Percentiles rank a stretch among this genome's conserved stretches.
Evolutionary conservation across 1,284 basidiomycete genomes (phyloP).

Genomic region (Vanrija sp.): DNA sequence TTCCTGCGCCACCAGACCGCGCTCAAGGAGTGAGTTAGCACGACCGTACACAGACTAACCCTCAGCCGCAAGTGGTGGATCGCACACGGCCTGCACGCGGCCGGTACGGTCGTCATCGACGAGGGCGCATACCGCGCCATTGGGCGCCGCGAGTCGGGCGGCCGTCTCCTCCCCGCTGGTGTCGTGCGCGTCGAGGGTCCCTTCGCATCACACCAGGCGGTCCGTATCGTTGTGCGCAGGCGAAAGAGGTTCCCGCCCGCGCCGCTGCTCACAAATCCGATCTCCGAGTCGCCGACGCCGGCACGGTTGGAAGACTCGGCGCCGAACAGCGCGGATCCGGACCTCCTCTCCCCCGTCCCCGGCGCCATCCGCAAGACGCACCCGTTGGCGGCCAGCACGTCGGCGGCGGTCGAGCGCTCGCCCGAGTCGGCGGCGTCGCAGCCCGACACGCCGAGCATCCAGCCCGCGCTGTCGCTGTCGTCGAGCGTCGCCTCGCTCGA

Average conservation of each 20-base stretch:
- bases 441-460: slow-evolving; percentile 43
- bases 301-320: slow-evolving; percentile 3
- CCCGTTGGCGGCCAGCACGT: slow-evolving; percentile 7
- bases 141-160: slow-evolving; percentile 77
- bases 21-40: slow-evolving; percentile 60
- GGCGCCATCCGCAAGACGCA: background rate
- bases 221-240: slow-evolving; percentile 69
- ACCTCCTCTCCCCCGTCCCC: background rate
- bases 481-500: slow-evolving; percentile 48
- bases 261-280: slow-evolving; percentile 38
- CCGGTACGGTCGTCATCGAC: slow-evolving; percentile 78
- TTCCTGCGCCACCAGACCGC: slow-evolving; percentile 74
- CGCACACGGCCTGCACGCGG: slow-evolving; percentile 81
- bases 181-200: slow-evolving; percentile 80
- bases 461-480: slow-evolving; percentile 44
- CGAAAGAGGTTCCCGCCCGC: slow-evolving; percentile 22
- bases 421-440: slow-evolving; percentile 14
- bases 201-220: slow-evolving; percentile 92
- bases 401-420: slow-evolving; percentile 7
- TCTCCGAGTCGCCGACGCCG: slow-evolving; percentile 16
- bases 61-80: slow-evolving; percentile 83
- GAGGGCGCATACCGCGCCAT: slow-evolving; percentile 83
- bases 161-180: slow-evolving; percentile 83
- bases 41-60: background rate
- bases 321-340: background rate